Conservation (phyloP, 2,329 filamentous ascomycete genomes). For the Alternaria gansuensis region DNA sequence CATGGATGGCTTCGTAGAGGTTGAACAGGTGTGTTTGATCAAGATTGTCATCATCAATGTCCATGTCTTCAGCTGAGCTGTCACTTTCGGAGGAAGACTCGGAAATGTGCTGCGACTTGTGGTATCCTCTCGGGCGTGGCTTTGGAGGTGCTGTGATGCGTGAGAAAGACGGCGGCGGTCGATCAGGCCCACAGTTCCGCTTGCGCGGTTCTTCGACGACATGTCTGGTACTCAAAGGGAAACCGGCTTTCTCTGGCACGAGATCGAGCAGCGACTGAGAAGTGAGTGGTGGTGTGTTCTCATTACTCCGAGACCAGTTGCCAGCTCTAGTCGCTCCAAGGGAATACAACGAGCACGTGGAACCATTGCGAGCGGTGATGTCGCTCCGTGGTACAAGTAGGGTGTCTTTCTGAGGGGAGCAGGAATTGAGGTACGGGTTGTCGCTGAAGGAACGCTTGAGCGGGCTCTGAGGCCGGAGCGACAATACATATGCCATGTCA, state of each 20-base stretch:
- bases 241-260: slow-evolving; percentile 32
- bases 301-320: slow-evolving; percentile 38
- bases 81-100: slow-evolving; percentile 21
- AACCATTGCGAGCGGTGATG: slow-evolving; percentile 45
- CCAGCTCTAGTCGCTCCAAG: slow-evolving; percentile 35
- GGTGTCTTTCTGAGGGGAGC: slow-evolving; percentile 44
- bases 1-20: slow-evolving; percentile 46
- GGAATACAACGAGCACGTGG: slow-evolving; percentile 50
- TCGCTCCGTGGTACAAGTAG: slow-evolving; percentile 39
- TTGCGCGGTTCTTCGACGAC: slow-evolving; percentile 34
- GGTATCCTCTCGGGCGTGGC: slow-evolving; percentile 23
- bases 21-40: slow-evolving; percentile 38
- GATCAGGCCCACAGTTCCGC: slow-evolving; percentile 31
- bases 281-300: slow-evolving; percentile 47
- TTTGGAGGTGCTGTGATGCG: slow-evolving; percentile 21
- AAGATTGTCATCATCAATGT: slow-evolving; percentile 25
- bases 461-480: slow-evolving; percentile 51
- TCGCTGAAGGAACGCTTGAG: slow-evolving; percentile 56
- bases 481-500: slow-evolving; percentile 54
- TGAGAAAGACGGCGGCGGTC: slow-evolving; percentile 29
- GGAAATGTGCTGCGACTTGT: slow-evolving; percentile 8
- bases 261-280: slow-evolving; percentile 49
- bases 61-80: slow-evolving; percentile 23
- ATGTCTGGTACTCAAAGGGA: slow-evolving; percentile 10
- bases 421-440: slow-evolving; percentile 49